Conservation (phyloP, 331 rosid species). For the Malus hybrid region DNA sequence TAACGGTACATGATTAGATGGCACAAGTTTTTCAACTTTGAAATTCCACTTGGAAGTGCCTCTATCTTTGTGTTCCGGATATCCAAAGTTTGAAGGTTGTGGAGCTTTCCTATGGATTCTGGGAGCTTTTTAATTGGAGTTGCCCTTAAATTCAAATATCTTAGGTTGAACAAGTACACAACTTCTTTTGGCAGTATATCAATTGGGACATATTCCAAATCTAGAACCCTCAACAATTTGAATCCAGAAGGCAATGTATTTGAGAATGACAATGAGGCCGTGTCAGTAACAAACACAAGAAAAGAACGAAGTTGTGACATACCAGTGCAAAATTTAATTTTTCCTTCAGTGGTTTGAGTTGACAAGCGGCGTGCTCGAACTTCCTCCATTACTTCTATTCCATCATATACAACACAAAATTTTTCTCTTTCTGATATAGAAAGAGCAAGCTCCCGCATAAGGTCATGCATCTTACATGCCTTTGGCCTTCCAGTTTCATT, state of each 20-base stretch:
- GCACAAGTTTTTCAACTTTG: neutral
- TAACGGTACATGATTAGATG: neutral
- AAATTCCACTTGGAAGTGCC: neutral
- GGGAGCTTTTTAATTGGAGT: neutral
- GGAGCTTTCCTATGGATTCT: neutral
- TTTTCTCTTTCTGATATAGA: neutral
- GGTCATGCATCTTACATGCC: constrained; percentile 3
- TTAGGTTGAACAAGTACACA: neutral
- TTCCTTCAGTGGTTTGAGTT: neutral
- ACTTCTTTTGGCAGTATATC: neutral
- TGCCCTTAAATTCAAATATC: constrained; percentile 1
- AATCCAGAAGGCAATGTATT: neutral
- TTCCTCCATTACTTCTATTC: neutral
- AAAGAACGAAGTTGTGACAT: constrained; percentile 3
- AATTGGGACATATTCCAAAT: neutral
- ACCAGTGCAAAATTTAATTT: neutral
- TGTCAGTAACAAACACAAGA: neutral
- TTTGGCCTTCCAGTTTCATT: neutral
- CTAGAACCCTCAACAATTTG: neutral
- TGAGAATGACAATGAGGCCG: neutral
- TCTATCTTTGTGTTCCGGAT: neutral
- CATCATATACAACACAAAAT: neutral
- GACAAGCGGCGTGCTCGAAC: neutral
- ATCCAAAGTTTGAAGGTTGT: constrained; percentile 4
- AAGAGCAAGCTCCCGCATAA: constrained; percentile 7